Base-by-base conservation (phyloP, 371 early-diverging fungal species). In the Syncephalastrum racemosum region DNA sequence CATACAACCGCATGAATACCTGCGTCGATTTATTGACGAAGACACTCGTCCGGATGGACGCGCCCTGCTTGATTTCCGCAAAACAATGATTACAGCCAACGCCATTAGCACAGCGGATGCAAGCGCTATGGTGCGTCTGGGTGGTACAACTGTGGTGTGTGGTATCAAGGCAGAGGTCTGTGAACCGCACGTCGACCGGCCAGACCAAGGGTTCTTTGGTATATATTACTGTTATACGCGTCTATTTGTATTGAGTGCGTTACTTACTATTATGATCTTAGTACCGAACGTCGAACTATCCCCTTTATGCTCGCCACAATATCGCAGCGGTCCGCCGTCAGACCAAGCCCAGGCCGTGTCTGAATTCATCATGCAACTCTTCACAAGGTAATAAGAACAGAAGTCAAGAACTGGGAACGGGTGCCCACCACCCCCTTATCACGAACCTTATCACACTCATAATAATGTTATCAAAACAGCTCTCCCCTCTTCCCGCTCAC, bases 101-200 rank as follows among this genome's bases (percentile, higher is more conserved):
- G 79, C 88, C n/a, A 86, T 97, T 43, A 68, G 83, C 44, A 91
- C 92, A 4, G 90, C 94, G 8, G 78, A 90, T 58, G 95, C 95
- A 0, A 94, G 94, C 14, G 89, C 93, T 15, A 88, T 93, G 73
- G 91, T 95, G 18, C 83, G 90, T 41, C 65, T 95, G 5, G 98
- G 98, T 31, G 85, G 91, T 46, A 96, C 96, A 2, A 90, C 91
- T 4, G 91, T 93, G 18, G 81, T 95, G 4, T 95, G 96, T 65
- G 98, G 93, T 43, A 86, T 97, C 51, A 96, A 96, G 64, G 96
- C 93, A n/a, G 95, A 96, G 71, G 92, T 96, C 1, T 82, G 93
- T 46, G 89, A 88, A 59, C 96, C 98, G 16, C 80, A 73, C 39
- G 64, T 90, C 12, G 80, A 75, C 58, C 56, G 46, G 18, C 93